Evolutionary conservation across 352 stramenopile species (phyloP), one percentile per base, ranked within the genome.

Genomic region (Globisporangium okanoganense): DNA sequence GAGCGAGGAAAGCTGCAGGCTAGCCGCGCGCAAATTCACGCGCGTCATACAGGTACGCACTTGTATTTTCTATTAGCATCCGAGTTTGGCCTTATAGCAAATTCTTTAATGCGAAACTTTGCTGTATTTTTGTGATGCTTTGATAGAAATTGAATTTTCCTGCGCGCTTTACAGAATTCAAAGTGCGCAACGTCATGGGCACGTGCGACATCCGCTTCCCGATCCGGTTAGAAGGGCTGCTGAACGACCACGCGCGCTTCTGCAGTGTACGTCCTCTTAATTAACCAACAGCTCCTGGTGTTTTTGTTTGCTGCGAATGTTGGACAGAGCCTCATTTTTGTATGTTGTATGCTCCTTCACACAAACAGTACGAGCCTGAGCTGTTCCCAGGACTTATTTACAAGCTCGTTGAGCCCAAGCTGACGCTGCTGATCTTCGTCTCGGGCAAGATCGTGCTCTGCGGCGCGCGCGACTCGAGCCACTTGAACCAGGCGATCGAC

Each of bases 331-430:
- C 38, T 9, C 20, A 45, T 16, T 16, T 5, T 43, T 12, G 20
- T 52, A 6, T 35, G 1, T 58, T n/a, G 2, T 8, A 45, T 41
- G 47, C 48, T 52, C 18, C 40, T 16, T 38, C 20, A 33, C 16
- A 38, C 24, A 5, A 16, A 14, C 25, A 87, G 77, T 99, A 99
- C 73, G 98, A 99, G 65, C 98, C 98, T 0, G 98, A 99, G 67
- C 76, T 99, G n/a, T 99, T 99, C 76, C 96, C 97, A 10, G 98
- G 98, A 9, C 80, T 99, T 22, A 99, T 99, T 67, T 99, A 99
- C 82, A 89, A 97, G 48, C 88, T 99, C 72, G 73, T 98, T 3
- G 82, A 91, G 53, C 97, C 97, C 24, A 98, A 99, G 69, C 87
- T 99, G n/a, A 98, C 98, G n/a, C 73, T 99, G 24, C 69, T 99